These are phyloP conservation scores for Pseudogymnoascus sp. DNA, from an alignment of 2,329 filamentous ascomycete species.

Conservation along the genomic window DNA sequence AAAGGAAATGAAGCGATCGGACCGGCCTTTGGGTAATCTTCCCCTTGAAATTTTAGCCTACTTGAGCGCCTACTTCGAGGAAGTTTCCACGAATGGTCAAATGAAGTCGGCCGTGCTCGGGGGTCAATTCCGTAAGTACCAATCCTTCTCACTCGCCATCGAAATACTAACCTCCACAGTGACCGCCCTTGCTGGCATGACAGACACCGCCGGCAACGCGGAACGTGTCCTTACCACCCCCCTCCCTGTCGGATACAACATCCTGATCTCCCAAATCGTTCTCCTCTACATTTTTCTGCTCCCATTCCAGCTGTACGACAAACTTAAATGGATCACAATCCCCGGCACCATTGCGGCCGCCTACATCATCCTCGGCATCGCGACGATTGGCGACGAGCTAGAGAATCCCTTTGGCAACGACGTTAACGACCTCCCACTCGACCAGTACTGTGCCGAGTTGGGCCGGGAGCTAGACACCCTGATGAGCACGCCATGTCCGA, in stretches of 20 bases:
- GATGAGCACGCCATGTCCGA: conserved; percentile 17
- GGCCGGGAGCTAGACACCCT: conserved; percentile 67
- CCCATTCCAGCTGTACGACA: conserved; percentile 65
- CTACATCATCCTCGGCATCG: conserved; percentile 75
- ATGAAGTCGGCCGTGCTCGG: conserved; percentile 25
- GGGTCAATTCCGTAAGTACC: conserved; percentile 22
- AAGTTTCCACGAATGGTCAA: conserved; percentile 26
- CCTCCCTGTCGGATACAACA: conserved; percentile 72
- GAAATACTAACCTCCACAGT: conserved; percentile 36
- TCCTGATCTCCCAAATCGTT: conserved; percentile 77
- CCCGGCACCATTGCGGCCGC: conserved; percentile 63
- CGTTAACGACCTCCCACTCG: conserved; percentile 72
- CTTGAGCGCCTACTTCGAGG: conserved; percentile 37
- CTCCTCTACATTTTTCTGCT: conserved; percentile 75
- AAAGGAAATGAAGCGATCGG: conserved; percentile 64
- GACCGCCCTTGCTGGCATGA: conserved; percentile 46
- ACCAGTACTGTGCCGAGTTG: conserved; percentile 67
- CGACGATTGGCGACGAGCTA: conserved; percentile 68
- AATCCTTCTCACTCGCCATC: conserved; percentile 16
- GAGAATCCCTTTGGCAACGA: conserved; percentile 80
- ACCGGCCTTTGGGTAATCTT: conserved; percentile 69
- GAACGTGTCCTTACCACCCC: conserved; percentile 77
- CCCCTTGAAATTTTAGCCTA: conserved; percentile 73
- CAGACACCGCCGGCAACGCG: conserved; percentile 62
- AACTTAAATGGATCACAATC: conserved; percentile 65